These are phyloP conservation scores for Cercospora nicotianae DNA, from an alignment of 2,329 filamentous ascomycete genomes.

Conservation along the genomic window DNA sequence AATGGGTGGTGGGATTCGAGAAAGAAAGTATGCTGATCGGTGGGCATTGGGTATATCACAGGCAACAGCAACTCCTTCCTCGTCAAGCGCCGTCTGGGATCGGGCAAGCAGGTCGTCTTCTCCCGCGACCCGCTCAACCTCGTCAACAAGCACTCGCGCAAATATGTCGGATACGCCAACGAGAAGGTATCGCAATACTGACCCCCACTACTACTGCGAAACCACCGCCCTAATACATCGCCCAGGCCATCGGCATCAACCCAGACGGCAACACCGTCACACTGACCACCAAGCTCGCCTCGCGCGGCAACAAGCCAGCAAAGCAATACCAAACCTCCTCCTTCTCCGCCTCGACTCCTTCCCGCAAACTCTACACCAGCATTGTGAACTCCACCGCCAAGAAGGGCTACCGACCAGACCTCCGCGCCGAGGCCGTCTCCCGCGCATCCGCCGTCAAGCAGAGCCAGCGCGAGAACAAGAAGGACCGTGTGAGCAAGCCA, in stretches of 20 bases:
- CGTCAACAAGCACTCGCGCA: slow-evolving; percentile 85
- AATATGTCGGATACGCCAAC: slow-evolving; percentile 93
- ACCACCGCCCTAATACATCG: not conserved
- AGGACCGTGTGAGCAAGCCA: slow-evolving; percentile 62
- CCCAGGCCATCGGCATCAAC: slow-evolving; percentile 77
- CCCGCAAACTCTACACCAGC: slow-evolving; percentile 85
- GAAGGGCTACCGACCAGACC: slow-evolving; percentile 70
- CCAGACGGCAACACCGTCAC: slow-evolving; percentile 76
- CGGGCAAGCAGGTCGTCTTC: slow-evolving; percentile 71
- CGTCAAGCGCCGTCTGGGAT: slow-evolving; percentile 79
- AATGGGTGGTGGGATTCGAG: slow-evolving; percentile 4
- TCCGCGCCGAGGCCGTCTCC: slow-evolving; percentile 67
- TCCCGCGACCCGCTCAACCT: slow-evolving; percentile 94
- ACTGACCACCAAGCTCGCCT: slow-evolving; percentile 81
- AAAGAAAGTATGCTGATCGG: slow-evolving; percentile 13
- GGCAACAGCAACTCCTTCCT: slow-evolving; percentile 87
- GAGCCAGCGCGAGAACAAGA: slow-evolving; percentile 71
- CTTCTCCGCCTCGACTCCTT: slow-evolving; percentile 70
- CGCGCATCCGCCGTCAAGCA: slow-evolving; percentile 75
- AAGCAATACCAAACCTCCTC: slow-evolving; percentile 63
- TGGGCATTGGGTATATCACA: slow-evolving; percentile 43
- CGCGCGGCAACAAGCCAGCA: slow-evolving; percentile 70
- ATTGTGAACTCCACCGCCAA: slow-evolving; percentile 81
- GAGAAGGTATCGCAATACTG: slow-evolving; percentile 40
- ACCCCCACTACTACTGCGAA: slow-evolving; percentile 65